These are phyloP conservation scores for Penicillium flavigenum DNA, from an alignment of 495 filamentous ascomycete genomes.

Conservation along the genomic window DNA sequence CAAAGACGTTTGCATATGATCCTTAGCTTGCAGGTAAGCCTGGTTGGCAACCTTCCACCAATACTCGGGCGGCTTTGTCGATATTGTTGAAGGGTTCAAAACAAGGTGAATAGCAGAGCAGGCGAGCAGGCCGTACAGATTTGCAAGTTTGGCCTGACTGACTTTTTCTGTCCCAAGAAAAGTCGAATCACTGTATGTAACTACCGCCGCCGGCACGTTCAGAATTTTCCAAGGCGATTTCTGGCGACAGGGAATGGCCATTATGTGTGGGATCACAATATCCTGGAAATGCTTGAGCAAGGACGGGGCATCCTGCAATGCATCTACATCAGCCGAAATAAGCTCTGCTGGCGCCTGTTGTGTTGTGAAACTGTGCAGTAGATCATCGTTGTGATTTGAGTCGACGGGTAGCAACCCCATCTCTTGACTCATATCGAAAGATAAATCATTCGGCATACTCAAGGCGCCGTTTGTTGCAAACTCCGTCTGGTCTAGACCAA, in stretches of 20 bases:
- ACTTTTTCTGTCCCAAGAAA: constrained; percentile 31
- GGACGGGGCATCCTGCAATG: constrained; percentile 28
- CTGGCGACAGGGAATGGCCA: constrained; percentile 32
- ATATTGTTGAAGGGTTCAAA: constrained; percentile 15
- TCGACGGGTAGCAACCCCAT: constrained; percentile 6
- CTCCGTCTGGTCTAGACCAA: constrained; percentile 28
- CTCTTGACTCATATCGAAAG: constrained; percentile 17
- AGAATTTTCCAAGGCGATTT: constrained; percentile 38
- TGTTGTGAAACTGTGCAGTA: constrained; percentile 8
- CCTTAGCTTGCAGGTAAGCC: constrained; percentile 31
- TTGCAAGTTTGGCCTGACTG: constrained; percentile 36
- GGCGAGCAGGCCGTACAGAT: constrained; percentile 33
- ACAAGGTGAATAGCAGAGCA: constrained; percentile 34
- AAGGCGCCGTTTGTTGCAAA: constrained; percentile 18
- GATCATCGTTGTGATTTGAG: constrained; percentile 6
- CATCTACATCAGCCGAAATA: constrained; percentile 11
- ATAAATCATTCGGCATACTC: constrained; percentile 22
- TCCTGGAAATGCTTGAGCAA: constrained; percentile 37
- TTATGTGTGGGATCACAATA: constrained; percentile 32
- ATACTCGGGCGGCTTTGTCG: constrained; percentile 20
- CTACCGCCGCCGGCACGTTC: constrained; percentile 34
- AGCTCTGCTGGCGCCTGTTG: constrained; percentile 17
- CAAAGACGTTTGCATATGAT: constrained; percentile 35
- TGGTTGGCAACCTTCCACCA: constrained; percentile 29
- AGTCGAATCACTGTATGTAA: constrained; percentile 33